These are phyloP conservation scores for Musa acuminata DNA, from an alignment of 176 grass and related monocot genomes.

Conservation along the genomic window DNA sequence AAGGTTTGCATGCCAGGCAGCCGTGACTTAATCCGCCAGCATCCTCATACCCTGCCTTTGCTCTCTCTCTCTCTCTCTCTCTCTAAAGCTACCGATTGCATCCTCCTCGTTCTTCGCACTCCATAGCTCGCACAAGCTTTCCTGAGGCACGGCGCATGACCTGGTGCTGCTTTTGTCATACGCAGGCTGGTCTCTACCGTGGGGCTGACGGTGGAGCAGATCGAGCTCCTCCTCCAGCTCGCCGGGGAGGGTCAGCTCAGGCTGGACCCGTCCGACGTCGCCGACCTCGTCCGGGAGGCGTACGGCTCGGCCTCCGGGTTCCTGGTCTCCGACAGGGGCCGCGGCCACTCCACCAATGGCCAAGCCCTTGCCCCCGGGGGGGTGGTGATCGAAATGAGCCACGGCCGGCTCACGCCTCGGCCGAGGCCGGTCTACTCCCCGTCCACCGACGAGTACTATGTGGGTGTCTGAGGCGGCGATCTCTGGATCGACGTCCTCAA, in stretches of 20 bases:
- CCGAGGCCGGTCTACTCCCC: slow-evolving; percentile 24
- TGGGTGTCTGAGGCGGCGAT: slow-evolving; percentile 85
- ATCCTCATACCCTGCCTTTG: too few relatives aligned
- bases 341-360: slow-evolving; percentile 82
- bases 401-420: slow-evolving; percentile 18
- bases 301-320: slow-evolving; percentile 34
- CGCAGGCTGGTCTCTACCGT: slow-evolving; percentile 61
- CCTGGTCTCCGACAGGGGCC: slow-evolving; percentile 58
- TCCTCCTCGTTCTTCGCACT: too few relatives aligned
- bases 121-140: too few relatives aligned
- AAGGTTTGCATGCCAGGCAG: too few relatives aligned
- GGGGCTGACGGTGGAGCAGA: slow-evolving; percentile 37
- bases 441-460: slow-evolving; percentile 46
- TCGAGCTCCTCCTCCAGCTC: slow-evolving; percentile 35
- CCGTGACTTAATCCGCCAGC: too few relatives aligned
- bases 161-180: slow-evolving; percentile 40
- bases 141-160: slow-evolving; percentile 26
- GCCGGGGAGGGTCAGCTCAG: slow-evolving; percentile 27
- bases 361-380: slow-evolving; percentile 64
- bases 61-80: too few relatives aligned
- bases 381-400: slow-evolving; percentile 73
- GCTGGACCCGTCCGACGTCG: slow-evolving; percentile 42
- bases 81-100: too few relatives aligned
- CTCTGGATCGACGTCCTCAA: slow-evolving; percentile 87
- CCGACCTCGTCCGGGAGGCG: slow-evolving; percentile 33